Conservation (phyloP, 1,284 basidiomycete species). For the Ceratobasidium sp. region DNA sequence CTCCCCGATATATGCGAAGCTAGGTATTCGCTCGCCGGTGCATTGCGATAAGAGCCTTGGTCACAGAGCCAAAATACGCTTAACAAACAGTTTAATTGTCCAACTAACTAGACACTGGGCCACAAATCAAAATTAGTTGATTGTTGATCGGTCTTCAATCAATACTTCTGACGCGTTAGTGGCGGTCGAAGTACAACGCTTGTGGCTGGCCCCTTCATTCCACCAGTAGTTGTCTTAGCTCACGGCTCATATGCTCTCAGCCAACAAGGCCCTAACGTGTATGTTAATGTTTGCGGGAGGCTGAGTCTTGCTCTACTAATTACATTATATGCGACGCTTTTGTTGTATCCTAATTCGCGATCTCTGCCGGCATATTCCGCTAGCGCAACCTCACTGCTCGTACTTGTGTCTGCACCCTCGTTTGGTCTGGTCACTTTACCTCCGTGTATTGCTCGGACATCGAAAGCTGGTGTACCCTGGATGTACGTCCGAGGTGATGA, state of each 20-base stretch:
- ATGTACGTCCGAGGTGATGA: background rate
- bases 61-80: background rate
- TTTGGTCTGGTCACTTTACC: too few relatives aligned
- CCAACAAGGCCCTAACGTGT: too few relatives aligned
- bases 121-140: background rate
- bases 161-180: background rate
- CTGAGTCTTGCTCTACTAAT: too few relatives aligned
- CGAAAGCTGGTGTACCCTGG: background rate
- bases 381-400: background rate
- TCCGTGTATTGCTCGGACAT: background rate
- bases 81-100: background rate
- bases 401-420: background rate
- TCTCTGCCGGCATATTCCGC: background rate
- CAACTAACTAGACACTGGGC: background rate
- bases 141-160: background rate
- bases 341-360: background rate
- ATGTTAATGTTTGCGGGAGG: too few relatives aligned
- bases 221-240: too few relatives aligned
- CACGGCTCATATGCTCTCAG: too few relatives aligned
- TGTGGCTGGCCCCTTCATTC: too few relatives aligned
- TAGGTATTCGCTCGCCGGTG: background rate
- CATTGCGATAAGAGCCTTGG: background rate
- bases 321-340: background rate
- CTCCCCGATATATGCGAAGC: background rate
- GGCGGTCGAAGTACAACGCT: too few relatives aligned